Percentiles rank a stretch among this genome's conserved stretches.
phyloP scores from a whole-genome alignment of 2,329 filamentous ascomycete genomes.

The Botrytis porri region DNA sequence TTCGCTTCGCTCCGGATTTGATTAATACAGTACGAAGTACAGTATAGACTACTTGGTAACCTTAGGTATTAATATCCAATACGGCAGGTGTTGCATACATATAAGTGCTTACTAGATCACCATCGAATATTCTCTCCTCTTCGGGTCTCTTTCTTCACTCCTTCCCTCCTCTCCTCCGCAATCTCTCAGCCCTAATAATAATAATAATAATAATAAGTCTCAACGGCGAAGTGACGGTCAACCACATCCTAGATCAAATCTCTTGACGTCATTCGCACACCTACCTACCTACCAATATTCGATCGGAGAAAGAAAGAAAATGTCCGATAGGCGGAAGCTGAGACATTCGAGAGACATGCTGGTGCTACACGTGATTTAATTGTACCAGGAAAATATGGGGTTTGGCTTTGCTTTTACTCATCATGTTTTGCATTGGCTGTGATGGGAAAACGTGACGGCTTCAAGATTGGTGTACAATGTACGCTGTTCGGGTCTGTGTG shows the following conservation, averaged over 20 bases:
- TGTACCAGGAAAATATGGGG: not conserved
- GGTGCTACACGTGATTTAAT: no score
- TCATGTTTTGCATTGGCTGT: not conserved
- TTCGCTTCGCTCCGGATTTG: not conserved
- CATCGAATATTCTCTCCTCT: no score
- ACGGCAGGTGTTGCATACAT: no score
- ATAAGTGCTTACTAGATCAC: no score
- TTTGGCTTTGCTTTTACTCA: not conserved
- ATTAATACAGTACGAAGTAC: not conserved
- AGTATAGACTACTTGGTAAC: not conserved
- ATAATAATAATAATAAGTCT: no score
- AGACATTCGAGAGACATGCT: no score
- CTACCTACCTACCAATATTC: no score
- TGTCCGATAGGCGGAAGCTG: no score
- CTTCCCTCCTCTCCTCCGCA: not conserved
- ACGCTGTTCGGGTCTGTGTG: no score
- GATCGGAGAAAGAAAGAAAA: no score
- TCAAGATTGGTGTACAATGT: not conserved
- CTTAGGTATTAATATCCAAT: not conserved
- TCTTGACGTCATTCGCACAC: not conserved
- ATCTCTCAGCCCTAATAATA: not conserved
- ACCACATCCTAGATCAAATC: not conserved
- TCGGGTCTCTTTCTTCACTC: not conserved
- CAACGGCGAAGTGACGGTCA: not conserved
- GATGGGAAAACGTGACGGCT: not conserved